Conservation (phyloP, 306 rosid genomes). For the Dryas alaskensis region DNA sequence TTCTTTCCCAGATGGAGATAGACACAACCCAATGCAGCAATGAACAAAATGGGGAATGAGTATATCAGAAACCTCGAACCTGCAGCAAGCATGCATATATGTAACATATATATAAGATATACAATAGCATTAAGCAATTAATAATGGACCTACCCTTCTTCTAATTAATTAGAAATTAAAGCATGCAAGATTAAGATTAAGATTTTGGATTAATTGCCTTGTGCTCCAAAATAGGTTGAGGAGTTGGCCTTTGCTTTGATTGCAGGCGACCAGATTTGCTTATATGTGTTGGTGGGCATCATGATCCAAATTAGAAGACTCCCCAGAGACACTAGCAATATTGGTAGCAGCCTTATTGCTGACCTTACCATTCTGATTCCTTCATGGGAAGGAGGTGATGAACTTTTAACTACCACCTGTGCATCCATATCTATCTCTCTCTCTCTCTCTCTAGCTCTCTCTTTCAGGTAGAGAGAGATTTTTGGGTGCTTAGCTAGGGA, state of each 20-base stretch:
- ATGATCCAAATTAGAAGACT: conserved; percentile 50
- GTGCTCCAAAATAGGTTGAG: conserved; percentile 48
- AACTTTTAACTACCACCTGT: conserved; percentile 3
- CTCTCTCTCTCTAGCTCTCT: conserved; percentile 20
- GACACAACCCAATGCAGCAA: conserved; percentile 60
- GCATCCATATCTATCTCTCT: conserved; percentile 31
- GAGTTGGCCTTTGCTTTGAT: conserved; percentile 24
- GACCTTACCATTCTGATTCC: conserved; percentile 18
- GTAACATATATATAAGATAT: too few relatives aligned
- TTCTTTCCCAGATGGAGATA: conserved; percentile 50
- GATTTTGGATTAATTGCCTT: conserved; percentile 32
- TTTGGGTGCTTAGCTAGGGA: background rate
- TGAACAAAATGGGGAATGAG: conserved; percentile 57
- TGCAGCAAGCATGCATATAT: conserved; percentile 15
- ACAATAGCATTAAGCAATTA: too few relatives aligned
- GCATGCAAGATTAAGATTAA: background rate
- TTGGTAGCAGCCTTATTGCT: conserved; percentile 36
- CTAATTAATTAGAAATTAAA: background rate
- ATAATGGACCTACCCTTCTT: background rate
- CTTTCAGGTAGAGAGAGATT: background rate
- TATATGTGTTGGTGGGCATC: conserved; percentile 51
- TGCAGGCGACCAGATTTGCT: conserved; percentile 31
- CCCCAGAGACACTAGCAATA: conserved; percentile 42
- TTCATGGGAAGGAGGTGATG: conserved; percentile 19
- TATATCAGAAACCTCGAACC: conserved; percentile 43